Evolutionary conservation across 345 rosid species (phyloP), one percentile per base, ranked within the genome.

Genomic region (Populus alba): DNA sequence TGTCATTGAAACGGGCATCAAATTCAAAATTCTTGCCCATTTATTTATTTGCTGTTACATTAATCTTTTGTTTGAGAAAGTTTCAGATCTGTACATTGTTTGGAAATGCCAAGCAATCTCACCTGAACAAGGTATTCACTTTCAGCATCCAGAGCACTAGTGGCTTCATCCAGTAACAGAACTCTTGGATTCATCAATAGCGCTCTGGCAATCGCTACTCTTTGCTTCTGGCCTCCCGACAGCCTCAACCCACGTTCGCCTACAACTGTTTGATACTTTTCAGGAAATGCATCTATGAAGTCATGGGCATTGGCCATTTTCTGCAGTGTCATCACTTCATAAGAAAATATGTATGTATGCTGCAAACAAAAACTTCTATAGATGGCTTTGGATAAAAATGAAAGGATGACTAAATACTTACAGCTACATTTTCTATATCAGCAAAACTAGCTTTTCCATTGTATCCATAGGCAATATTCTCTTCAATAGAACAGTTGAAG

Each of bases 231-330:
- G 51, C 98, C 99, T 76, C 99, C 99, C 3, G 98, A 95, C 73
- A 95, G 90, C 81, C 99, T 89, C 82, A 95, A 63, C 35, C 99
- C 98, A 1, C 99, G 96, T 82, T 95, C 99, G 73, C 98, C 99
- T 1, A 91, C 99, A 45, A 85, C 68, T 0, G 99, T 93, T 72
- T 89, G 78, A 78, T 88, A 95, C 70, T 92, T 92, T 17, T 95
- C 98, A 1, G 98, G 94, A 77, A 93, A 92, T 11, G 82, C 87
- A 49, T 90, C 91, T 71, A 95, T 86, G 85, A 95, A 95, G 8
- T 92, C 97, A n/a, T 93, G 94, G 18, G 99, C 99, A 78, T 93
- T 95, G 16, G 98, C 97, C 99, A 95, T 92, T 91, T 87, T 95
- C 99, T 95, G 89, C 85, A 77, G 23, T 73, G 59, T 68, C 31